Base-by-base conservation (phyloP, 2,329 filamentous ascomycete genomes). In the Aureobasidium pullulans region DNA sequence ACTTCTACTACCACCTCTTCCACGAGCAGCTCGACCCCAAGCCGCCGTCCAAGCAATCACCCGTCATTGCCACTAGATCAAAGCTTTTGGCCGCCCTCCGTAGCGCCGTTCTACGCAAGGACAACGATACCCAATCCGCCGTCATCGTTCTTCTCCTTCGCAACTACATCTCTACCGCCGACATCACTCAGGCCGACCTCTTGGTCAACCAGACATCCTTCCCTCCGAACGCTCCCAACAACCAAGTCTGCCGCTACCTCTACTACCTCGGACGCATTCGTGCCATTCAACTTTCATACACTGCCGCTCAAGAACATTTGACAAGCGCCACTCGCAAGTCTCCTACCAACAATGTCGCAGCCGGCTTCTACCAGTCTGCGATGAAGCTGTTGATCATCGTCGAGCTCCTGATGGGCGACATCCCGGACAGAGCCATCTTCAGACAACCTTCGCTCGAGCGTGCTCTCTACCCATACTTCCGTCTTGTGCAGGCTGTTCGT, bases 1-100 rank as follows among this genome's bases (percentile, higher is more conserved):
- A 96, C 81, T 97, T 96, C 77, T 99, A 99, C 81, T 96, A 90
- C 77, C 90, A 90, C 28, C 81, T 97, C 67, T 97, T 97, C 79
- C 90, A 88, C 77, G 94, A 99, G 81, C 87, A 95, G 74, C 83
- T 95, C 63, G 84, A 86, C 62, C 92, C 93, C 23, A 84, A 93
- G 63, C 89, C 94, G 46, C 92, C 93, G 28, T 96, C 92, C 56
- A 88, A 90, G 59, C 87, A 90, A 68, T 96, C 92, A 6, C 88
- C 91, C 3, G 84, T 96, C 65, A 89, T 96, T 62, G 82, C 87
- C 42, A 91, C 96, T 69, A 88, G 94, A 61, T 90, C 92, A 59
- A 87, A 86, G 63, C 83, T 99, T 53, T 84, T 99, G 59, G 86
- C 89, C 57, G 93, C 92, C 16, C 85, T 99, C 61, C 85, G 94